Evolutionary conservation across 2,329 filamentous ascomycete species (phyloP).

Genomic region (Magnaporthiopsis rhizophila): DNA sequence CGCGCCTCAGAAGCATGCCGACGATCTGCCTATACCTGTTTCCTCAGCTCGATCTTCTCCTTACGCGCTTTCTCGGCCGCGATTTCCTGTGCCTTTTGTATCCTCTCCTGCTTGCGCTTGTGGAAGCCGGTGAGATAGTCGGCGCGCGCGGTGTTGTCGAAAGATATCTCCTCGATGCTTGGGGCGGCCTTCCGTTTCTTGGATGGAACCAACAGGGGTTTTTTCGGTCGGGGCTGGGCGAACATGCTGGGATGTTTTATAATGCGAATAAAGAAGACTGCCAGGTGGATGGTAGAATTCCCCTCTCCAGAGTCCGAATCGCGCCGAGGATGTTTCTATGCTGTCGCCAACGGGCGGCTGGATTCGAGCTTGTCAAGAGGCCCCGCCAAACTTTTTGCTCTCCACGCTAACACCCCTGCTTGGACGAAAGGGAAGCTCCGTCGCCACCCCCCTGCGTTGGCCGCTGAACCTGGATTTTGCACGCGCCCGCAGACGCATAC

Average conservation of each 20-base stretch:
- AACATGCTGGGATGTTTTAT: constrained; percentile 26
- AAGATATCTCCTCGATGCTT: constrained; percentile 70
- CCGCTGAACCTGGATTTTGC: background rate
- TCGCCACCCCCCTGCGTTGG: background rate
- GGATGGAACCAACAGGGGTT: constrained; percentile 48
- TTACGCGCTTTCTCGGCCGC: constrained; percentile 69
- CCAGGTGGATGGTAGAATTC: background rate
- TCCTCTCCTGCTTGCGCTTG: constrained; percentile 83
- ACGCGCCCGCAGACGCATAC: background rate
- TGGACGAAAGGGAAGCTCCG: background rate
- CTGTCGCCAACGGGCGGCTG: background rate
- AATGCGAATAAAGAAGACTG: background rate
- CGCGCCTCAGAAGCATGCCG: background rate
- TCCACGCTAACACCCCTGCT: background rate
- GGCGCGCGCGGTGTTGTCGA: constrained; percentile 69
- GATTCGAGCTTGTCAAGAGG: background rate
- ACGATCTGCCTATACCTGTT: constrained; percentile 44
- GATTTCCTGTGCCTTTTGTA: constrained; percentile 76
- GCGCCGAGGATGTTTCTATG: background rate
- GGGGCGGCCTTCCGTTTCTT: constrained; percentile 58
- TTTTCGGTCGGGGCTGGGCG: constrained; percentile 51
- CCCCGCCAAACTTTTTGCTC: constrained; percentile 7
- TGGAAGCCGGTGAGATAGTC: constrained; percentile 95
- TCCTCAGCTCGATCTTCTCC: constrained; percentile 66
- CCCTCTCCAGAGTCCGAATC: background rate